phyloP scores from a whole-genome alignment of 1,284 basidiomycete species.

The Marasmius sp. region DNA sequence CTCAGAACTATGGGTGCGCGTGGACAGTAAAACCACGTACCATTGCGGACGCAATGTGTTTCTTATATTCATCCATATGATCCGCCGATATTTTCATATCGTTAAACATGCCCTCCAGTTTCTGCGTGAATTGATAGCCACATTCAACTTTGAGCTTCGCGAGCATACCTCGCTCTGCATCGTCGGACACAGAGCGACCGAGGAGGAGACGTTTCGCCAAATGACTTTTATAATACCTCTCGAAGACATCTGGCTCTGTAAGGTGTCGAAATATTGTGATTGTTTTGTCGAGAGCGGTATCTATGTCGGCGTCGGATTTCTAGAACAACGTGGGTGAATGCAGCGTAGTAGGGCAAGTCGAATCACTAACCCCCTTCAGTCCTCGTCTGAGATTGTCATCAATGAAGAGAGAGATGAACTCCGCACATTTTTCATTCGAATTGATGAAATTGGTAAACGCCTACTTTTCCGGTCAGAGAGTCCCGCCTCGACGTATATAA shows the following conservation, averaged over 20 bases:
- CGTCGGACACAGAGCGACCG: constrained; percentile 89
- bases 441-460: constrained; percentile 96
- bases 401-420: constrained; percentile 96
- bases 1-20: constrained; percentile 9
- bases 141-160: constrained; percentile 97
- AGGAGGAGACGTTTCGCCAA: constrained; percentile 90
- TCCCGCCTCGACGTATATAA: not conserved
- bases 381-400: constrained; percentile 97
- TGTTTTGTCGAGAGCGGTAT: constrained; percentile 88
- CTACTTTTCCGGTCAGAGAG: constrained; percentile 37
- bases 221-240: constrained; percentile 97
- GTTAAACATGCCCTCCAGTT: constrained; percentile 98
- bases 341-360: not conserved
- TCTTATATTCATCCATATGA: constrained; percentile 75
- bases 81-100: constrained; percentile 94
- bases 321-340: constrained; percentile 30
- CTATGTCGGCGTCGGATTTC: constrained; percentile 96
- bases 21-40: constrained; percentile 36
- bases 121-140: constrained; percentile 97
- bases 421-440: constrained; percentile 83
- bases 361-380: constrained; percentile 79
- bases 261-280: constrained; percentile 95
- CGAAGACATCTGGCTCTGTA: constrained; percentile 96
- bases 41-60: constrained; percentile 53
- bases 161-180: constrained; percentile 97